A percentile compares a stretch with the other conserved stretches of the same genome.
phyloP scores from a whole-genome alignment of 1,284 basidiomycete species.

The Paramarasmius palmivorus region DNA sequence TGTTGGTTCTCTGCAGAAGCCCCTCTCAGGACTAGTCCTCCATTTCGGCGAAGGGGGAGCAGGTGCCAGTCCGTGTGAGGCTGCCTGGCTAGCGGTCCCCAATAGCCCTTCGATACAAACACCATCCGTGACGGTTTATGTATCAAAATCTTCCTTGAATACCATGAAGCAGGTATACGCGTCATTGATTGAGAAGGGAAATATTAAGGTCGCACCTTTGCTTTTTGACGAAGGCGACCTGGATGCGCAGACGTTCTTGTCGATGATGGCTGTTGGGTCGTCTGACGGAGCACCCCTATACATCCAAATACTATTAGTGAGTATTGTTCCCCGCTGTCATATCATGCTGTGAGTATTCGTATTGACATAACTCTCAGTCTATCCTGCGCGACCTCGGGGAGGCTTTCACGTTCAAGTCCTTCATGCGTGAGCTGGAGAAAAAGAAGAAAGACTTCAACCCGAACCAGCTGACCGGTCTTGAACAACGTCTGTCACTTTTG shows the following conservation, averaged over 20 bases:
- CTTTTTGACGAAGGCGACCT: slow-evolving; percentile 61
- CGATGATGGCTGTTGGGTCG: slow-evolving; percentile 66
- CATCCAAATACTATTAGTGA: slow-evolving; percentile 61
- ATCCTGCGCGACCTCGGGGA: slow-evolving; percentile 41
- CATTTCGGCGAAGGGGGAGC: slow-evolving; percentile 70
- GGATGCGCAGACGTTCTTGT: slow-evolving; percentile 64
- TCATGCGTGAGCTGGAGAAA: slow-evolving; percentile 45
- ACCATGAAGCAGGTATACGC: slow-evolving; percentile 61
- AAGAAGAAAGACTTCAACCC: slow-evolving; percentile 54
- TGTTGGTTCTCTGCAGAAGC: slow-evolving; percentile 51
- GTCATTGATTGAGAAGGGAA: slow-evolving; percentile 40
- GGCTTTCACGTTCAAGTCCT: slow-evolving; percentile 38
- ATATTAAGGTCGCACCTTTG: slow-evolving; percentile 54
- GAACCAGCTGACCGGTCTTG: slow-evolving; percentile 49
- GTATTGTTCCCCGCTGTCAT: slow-evolving; percentile 17
- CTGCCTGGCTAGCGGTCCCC: slow-evolving; percentile 57
- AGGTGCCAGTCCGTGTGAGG: slow-evolving; percentile 58
- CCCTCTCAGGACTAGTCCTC: slow-evolving; percentile 63
- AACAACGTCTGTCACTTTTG: slow-evolving; percentile 59
- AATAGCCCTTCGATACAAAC: slow-evolving; percentile 35
- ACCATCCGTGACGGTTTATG: slow-evolving; percentile 58
- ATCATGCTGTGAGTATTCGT: background rate
- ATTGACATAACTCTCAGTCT: slow-evolving; percentile 23
- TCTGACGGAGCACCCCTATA: slow-evolving; percentile 65
- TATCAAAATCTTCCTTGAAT: slow-evolving; percentile 60